phyloP scores from a whole-genome alignment of 345 rosid species.

The Nasturtium officinale region DNA sequence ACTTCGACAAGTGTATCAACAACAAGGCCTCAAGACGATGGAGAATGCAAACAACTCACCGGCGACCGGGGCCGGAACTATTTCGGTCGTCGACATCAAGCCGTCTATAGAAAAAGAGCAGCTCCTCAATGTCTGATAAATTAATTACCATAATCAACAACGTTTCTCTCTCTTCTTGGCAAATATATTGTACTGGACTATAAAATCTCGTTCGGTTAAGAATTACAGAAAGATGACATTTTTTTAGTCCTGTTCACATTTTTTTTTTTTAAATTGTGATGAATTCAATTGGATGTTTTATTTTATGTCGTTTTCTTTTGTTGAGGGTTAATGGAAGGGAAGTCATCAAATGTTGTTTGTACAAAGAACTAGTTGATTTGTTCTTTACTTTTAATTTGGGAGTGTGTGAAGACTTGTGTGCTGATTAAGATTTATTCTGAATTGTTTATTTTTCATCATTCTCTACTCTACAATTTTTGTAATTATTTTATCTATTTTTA shows the following conservation, averaged over 20 bases:
- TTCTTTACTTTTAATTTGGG: background rate
- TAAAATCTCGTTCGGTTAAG: conserved; percentile 22
- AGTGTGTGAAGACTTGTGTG: conserved; percentile 28
- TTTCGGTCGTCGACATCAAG: conserved; percentile 38
- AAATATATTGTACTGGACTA: conserved; percentile 11
- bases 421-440: conserved; percentile 15
- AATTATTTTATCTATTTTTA: background rate
- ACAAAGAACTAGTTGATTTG: conserved; percentile 35
- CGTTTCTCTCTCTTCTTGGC: conserved; percentile 12
- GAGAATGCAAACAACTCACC: conserved; percentile 37
- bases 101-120: conserved; percentile 43
- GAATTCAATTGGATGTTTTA: conserved; percentile 18
- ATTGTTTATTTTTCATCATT: conserved; percentile 2
- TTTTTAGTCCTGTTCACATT: conserved; percentile 30
- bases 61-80: conserved; percentile 26
- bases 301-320: background rate
- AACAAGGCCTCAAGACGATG: conserved; percentile 56
- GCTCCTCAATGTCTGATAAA: conserved; percentile 46
- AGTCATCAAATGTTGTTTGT: conserved; percentile 35
- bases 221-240: conserved; percentile 1
- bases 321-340: conserved; percentile 13
- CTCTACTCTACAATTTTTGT: background rate
- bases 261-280: conserved; percentile 34
- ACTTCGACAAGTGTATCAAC: conserved; percentile 69
- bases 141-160: background rate